phyloP scores from a whole-genome alignment of 2,329 filamentous ascomycete genomes.

The Fusarium papillatum region DNA sequence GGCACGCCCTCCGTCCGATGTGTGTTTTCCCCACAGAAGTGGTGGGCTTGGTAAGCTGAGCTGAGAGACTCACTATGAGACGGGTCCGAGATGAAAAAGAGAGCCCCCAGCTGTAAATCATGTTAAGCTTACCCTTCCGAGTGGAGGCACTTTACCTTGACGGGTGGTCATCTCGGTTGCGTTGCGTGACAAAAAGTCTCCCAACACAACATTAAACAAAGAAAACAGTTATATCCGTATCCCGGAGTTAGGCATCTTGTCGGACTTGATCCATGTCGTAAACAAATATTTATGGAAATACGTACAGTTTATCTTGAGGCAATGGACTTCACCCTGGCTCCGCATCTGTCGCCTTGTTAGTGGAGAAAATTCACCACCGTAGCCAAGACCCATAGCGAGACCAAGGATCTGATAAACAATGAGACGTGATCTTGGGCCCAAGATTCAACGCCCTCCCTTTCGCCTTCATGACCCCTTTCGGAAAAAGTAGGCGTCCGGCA shows the following conservation, averaged over 20 bases:
- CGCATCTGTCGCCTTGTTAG: constrained; percentile 2
- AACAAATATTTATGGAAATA: background rate
- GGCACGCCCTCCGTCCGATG: background rate
- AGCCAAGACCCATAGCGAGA: background rate
- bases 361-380: constrained; percentile 3
- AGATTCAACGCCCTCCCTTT: background rate
- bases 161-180: background rate
- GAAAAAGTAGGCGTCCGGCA: constrained; percentile 4
- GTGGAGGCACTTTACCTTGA: background rate
- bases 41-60: background rate
- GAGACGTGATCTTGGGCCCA: background rate
- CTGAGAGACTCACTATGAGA: background rate
- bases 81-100: constrained; percentile 1
- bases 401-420: constrained; percentile 14
- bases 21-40: background rate
- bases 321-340: background rate
- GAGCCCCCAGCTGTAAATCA: background rate
- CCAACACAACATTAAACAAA: background rate
- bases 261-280: background rate
- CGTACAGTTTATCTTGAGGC: background rate
- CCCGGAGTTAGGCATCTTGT: background rate
- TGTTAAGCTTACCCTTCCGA: constrained; percentile 5
- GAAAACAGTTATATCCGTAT: background rate
- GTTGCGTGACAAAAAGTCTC: constrained; percentile 7
- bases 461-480: background rate